phyloP scores from a whole-genome alignment of 768 basidiomycete genomes.

The Exidia glandulosa region DNA sequence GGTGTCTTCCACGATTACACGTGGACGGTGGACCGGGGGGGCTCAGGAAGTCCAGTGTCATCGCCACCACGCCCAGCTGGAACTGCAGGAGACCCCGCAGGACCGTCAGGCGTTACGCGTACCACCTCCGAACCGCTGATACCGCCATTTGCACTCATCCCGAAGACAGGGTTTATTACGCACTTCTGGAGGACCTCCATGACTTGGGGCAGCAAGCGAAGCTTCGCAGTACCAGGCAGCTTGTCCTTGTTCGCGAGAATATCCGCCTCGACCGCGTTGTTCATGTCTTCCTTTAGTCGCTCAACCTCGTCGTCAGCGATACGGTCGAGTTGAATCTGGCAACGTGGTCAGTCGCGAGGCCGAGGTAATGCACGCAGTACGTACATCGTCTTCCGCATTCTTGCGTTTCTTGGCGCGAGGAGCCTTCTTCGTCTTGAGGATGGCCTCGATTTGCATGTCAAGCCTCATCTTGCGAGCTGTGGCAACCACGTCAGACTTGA shows the following conservation, averaged over 20 bases:
- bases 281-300: slow-evolving; percentile 81
- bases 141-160: not conserved
- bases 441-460: slow-evolving; percentile 78
- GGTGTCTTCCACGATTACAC: too few species aligned
- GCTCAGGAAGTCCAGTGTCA: too few species aligned
- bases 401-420: slow-evolving; percentile 51
- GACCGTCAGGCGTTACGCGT: too few species aligned
- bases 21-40: too few species aligned
- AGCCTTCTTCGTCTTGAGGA: slow-evolving; percentile 69
- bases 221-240: slow-evolving; percentile 73
- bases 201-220: slow-evolving; percentile 76
- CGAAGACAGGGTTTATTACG: slow-evolving; percentile 17
- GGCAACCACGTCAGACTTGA: slow-evolving; percentile 5
- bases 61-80: too few species aligned
- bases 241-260: slow-evolving; percentile 68
- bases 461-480: slow-evolving; percentile 67
- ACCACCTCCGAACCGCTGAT: too few species aligned
- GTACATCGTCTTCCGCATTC: slow-evolving; percentile 68
- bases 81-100: too few species aligned
- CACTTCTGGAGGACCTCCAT: slow-evolving; percentile 91
- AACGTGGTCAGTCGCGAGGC: slow-evolving; percentile 9
- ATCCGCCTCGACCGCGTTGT: slow-evolving; percentile 76
- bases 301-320: slow-evolving; percentile 88
- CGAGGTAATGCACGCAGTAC: not conserved
- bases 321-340: too few species aligned